Evolutionary conservation across 2,329 filamentous ascomycete genomes (phyloP).

Genomic region (Colletotrichum phormii): DNA sequence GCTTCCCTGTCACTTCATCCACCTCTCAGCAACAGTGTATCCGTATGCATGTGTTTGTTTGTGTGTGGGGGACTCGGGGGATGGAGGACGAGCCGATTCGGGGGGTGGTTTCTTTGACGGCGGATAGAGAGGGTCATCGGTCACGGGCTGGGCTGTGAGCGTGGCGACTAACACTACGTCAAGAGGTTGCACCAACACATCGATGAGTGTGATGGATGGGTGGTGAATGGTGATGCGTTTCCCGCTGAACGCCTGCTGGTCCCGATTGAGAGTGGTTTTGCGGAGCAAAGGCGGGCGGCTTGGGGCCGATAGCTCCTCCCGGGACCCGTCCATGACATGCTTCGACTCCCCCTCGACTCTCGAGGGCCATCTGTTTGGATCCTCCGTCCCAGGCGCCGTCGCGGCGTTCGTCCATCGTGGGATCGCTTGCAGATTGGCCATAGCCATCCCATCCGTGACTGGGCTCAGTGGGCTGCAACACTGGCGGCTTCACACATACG

Average conservation of each 20-base stretch:
- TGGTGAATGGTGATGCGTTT: conserved; percentile 23
- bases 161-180: conserved; percentile 33
- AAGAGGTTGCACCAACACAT: conserved; percentile 25
- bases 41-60: neutral
- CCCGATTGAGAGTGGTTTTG: conserved; percentile 18
- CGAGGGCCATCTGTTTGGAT: neutral
- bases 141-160: conserved; percentile 14
- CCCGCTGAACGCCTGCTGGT: neutral
- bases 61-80: neutral
- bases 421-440: neutral
- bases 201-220: conserved; percentile 16
- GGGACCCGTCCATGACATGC: neutral
- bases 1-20: neutral
- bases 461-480: conserved; percentile 17
- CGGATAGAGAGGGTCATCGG: neutral
- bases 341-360: neutral
- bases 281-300: conserved; percentile 11
- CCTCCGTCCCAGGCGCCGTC: conserved; percentile 7
- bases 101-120: neutral
- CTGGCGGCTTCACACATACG: neutral
- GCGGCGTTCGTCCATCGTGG: conserved; percentile 8
- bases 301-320: conserved; percentile 4
- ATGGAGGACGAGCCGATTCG: neutral
- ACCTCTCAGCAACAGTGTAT: neutral
- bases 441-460: neutral